These are phyloP conservation scores for Rhizophagus sp. DNA, from an alignment of 192 early-diverging fungal species.

Conservation along the genomic window DNA sequence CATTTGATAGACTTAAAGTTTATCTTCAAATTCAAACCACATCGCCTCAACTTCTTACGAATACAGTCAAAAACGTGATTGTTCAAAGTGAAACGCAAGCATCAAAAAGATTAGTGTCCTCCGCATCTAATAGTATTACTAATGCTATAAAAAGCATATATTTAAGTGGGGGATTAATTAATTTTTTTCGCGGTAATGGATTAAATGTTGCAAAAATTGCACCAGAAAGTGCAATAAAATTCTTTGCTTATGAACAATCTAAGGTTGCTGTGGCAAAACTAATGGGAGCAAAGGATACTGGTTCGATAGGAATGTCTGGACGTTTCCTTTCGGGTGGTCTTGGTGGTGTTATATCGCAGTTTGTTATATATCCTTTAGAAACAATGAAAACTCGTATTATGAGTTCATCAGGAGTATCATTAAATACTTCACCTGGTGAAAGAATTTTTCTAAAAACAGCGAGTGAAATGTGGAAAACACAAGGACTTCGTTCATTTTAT, in stretches of 20 bases:
- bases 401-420: conserved; percentile 52
- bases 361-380: conserved; percentile 76
- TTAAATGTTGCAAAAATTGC: conserved; percentile 78
- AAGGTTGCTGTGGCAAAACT: conserved; percentile 49
- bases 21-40: conserved; percentile 40
- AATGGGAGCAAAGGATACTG: conserved; percentile 26
- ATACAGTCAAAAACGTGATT: not conserved
- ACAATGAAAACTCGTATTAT: conserved; percentile 76
- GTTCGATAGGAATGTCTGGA: conserved; percentile 49
- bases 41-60: conserved; percentile 33
- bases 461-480: conserved; percentile 58
- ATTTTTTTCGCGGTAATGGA: conserved; percentile 77
- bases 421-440: not conserved
- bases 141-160: conserved; percentile 59
- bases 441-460: conserved; percentile 40
- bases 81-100: not conserved
- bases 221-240: conserved; percentile 77
- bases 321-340: conserved; percentile 73
- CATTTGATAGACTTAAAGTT: conserved; percentile 73
- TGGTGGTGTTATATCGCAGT: conserved; percentile 71
- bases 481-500: conserved; percentile 67
- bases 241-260: conserved; percentile 69
- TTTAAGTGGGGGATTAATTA: conserved; percentile 61
- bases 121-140: not conserved
- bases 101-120: not conserved